Conservation (phyloP, 306 rosid genomes). For the Alnus rubra region DNA sequence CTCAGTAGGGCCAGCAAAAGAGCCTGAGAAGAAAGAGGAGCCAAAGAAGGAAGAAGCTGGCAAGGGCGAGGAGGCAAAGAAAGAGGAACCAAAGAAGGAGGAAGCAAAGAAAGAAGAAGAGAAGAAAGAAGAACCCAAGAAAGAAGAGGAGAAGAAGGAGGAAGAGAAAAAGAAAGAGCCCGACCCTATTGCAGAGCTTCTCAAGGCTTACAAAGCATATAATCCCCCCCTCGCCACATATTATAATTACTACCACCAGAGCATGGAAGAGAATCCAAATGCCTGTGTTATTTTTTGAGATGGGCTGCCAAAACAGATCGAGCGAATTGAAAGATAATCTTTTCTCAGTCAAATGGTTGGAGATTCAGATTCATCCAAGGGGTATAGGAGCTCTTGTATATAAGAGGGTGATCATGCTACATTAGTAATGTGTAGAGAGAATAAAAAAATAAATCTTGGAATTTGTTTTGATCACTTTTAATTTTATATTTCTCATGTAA, state of each 20-base stretch:
- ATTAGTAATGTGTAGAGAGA: constrained; percentile 40
- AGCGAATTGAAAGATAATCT: constrained; percentile 6
- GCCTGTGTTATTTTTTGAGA: constrained; percentile 68
- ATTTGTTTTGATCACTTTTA: constrained; percentile 31
- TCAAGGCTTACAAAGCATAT: constrained; percentile 64
- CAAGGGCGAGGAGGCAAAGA: constrained; percentile 58
- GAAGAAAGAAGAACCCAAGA: constrained; percentile 44
- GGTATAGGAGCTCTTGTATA: constrained; percentile 41
- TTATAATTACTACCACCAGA: constrained; percentile 54
- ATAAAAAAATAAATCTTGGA: constrained; percentile 41
- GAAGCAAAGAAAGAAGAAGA: constrained; percentile 43
- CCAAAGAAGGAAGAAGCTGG: constrained; percentile 59
- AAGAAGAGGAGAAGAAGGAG: constrained; percentile 50
- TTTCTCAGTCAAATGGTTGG: constrained; percentile 17
- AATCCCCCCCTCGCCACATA: constrained; percentile 67
- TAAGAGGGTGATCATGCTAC: constrained; percentile 39
- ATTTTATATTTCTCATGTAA: not conserved
- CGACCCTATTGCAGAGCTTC: constrained; percentile 67
- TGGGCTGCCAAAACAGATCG: constrained; percentile 17
- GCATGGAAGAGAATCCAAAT: constrained; percentile 95
- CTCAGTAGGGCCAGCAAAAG: constrained; percentile 82
- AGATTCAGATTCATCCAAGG: no score
- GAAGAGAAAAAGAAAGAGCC: constrained; percentile 46
- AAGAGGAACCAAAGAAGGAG: constrained; percentile 50
- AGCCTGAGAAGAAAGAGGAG: constrained; percentile 85